phyloP scores from a whole-genome alignment of 2,329 filamentous ascomycete genomes.

The Aspergillus fischeri region DNA sequence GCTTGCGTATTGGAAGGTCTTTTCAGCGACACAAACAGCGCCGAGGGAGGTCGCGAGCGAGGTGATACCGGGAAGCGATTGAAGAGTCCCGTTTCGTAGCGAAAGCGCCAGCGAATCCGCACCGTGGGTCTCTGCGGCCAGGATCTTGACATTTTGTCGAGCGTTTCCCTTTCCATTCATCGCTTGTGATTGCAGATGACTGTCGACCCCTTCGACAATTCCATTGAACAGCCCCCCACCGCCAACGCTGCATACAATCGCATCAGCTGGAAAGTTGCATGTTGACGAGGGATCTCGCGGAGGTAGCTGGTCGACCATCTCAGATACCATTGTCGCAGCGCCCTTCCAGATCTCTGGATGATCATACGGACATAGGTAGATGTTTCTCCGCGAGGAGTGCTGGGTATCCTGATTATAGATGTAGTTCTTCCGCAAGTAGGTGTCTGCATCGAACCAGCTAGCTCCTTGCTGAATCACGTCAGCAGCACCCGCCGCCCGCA shows the following conservation, averaged over 20 bases:
- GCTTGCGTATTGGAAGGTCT: slow-evolving; percentile 60
- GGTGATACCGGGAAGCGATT: slow-evolving; percentile 64
- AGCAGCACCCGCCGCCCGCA: slow-evolving; percentile 58
- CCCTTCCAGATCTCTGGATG: slow-evolving; percentile 36
- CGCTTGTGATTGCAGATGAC: slow-evolving; percentile 19
- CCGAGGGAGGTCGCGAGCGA: slow-evolving; percentile 69
- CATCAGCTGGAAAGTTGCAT: slow-evolving; percentile 51
- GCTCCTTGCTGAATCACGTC: slow-evolving; percentile 64
- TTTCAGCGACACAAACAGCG: slow-evolving; percentile 59
- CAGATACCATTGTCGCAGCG: slow-evolving; percentile 30
- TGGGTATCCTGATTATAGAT: slow-evolving; percentile 20
- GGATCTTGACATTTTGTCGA: slow-evolving; percentile 38
- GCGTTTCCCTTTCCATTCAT: not conserved
- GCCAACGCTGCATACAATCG: slow-evolving; percentile 71
- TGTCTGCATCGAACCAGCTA: slow-evolving; percentile 66
- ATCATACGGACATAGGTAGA: slow-evolving; percentile 38
- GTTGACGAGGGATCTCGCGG: slow-evolving; percentile 5
- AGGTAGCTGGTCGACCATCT: slow-evolving; percentile 34
- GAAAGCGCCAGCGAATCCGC: slow-evolving; percentile 63
- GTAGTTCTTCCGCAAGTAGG: slow-evolving; percentile 53
- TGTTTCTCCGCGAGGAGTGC: slow-evolving; percentile 16
- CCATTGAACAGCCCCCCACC: slow-evolving; percentile 75
- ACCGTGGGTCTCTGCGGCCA: slow-evolving; percentile 71
- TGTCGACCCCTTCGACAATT: slow-evolving; percentile 59
- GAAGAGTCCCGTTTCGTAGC: slow-evolving; percentile 49